Conservation (phyloP, 1,284 basidiomycete genomes). For the Polyporus tsugae region DNA sequence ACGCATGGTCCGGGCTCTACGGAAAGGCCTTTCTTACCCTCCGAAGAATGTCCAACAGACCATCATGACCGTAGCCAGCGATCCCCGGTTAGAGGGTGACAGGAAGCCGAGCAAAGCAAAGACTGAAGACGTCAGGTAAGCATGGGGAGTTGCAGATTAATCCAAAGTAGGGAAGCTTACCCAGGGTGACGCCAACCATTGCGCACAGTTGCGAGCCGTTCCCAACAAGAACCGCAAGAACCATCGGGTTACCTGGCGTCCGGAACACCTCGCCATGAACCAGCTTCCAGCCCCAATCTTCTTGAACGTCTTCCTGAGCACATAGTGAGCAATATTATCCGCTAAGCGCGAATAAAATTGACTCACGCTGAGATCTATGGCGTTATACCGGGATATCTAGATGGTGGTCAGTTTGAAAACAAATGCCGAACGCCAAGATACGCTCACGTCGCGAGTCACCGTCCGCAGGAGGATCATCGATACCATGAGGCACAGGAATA, state of each 20-base stretch:
- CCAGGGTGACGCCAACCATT: constrained; percentile 91
- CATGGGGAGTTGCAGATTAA: not conserved
- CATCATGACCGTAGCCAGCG: constrained; percentile 96
- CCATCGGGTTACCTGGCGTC: constrained; percentile 79
- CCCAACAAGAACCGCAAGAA: constrained; percentile 87
- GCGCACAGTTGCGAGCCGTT: constrained; percentile 91
- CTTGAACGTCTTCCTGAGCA: constrained; percentile 90
- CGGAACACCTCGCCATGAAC: constrained; percentile 98
- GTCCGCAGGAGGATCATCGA: constrained; percentile 90
- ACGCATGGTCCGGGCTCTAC: not conserved
- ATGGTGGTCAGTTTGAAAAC: constrained; percentile 43
- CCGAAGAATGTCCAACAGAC: constrained; percentile 96
- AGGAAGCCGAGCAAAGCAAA: constrained; percentile 98
- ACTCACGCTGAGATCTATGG: constrained; percentile 87
- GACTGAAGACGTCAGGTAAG: constrained; percentile 52
- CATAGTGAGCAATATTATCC: constrained; percentile 21
- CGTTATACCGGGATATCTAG: constrained; percentile 96
- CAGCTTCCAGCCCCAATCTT: constrained; percentile 99
- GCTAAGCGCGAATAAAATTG: constrained; percentile 8
- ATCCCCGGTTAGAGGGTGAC: constrained; percentile 94
- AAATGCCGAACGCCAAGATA: constrained; percentile 37
- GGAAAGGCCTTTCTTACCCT: constrained; percentile 52
- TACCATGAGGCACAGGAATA: constrained; percentile 95
- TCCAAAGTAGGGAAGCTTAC: constrained; percentile 47
- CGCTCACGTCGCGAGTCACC: constrained; percentile 87